Base-by-base conservation (phyloP, 2,329 filamentous ascomycete genomes). In the Fusarium sp. region DNA sequence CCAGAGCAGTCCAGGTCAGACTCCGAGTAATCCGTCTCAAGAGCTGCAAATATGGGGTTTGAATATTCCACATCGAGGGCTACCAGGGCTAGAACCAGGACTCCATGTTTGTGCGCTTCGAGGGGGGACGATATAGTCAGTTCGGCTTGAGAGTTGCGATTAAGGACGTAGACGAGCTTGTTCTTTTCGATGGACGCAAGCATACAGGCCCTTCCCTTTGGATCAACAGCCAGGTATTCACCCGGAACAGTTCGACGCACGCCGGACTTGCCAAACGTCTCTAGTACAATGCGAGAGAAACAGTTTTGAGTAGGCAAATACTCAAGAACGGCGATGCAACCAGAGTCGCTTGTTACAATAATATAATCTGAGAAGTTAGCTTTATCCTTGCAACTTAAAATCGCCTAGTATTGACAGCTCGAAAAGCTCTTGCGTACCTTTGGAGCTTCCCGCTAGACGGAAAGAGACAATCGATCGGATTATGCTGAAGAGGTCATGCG, bases 241-340 rank as follows among this genome's bases (percentile, higher is more conserved):
- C 97, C 96, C 4, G 97, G 96, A 48, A 99, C 90, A 35, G 98
- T 96, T 77, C 96, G 91, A 63, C 97, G 92, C 59, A 98, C 90
- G 36, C 96, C 97, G 11, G 96, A 98, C 84, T 99, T 99, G 75
- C 96, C 96, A 82, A 97, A 99, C 0, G 97, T 99, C 85, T 99
- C 97, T 60, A 98, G 89, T 79, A 98, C 95, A 74, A 98, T 89
- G 50, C 94, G 91, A 78, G 91, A 91, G 83, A 99, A 98, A 47
- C 91, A 90, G 81, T 98, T 98, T 82, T 95, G 91, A 22, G 93
- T 89, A 12, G 93, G 91, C 35, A 96, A 85, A 82, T 98, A 99
- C 84, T 98, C 95, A 81, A 98, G 88, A 78, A 98, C 94, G n/a
- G 96, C 92, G 78, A 99, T 96, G 47, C 96, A 92, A 72, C 96